phyloP scores from a whole-genome alignment of 2,329 filamentous ascomycete genomes.

The Uncinocarpus reesii region DNA sequence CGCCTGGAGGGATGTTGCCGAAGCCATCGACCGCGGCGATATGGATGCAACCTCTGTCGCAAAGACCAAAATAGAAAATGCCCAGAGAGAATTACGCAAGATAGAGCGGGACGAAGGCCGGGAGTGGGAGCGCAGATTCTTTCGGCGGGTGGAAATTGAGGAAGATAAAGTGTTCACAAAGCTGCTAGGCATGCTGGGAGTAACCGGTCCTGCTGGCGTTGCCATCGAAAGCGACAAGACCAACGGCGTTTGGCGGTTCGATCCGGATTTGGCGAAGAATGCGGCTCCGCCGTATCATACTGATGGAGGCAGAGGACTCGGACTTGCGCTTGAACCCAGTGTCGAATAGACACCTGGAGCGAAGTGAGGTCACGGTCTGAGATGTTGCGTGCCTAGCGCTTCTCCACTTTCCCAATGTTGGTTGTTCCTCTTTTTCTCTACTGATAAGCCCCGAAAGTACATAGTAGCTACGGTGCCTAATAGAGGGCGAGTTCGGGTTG shows the following conservation, averaged over 20 bases:
- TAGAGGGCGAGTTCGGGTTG: background rate
- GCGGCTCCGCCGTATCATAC: constrained; percentile 37
- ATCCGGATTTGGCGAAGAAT: constrained; percentile 43
- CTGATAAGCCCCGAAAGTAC: no score
- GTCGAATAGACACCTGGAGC: background rate
- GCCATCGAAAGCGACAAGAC: constrained; percentile 54
- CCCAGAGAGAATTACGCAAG: constrained; percentile 66
- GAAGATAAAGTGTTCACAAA: constrained; percentile 33
- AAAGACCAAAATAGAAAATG: constrained; percentile 83
- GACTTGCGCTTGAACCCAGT: constrained; percentile 20
- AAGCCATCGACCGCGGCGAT: constrained; percentile 68
- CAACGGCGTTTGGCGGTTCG: constrained; percentile 60
- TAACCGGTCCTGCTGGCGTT: constrained; percentile 19
- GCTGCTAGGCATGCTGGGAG: constrained; percentile 35
- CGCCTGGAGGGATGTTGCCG: constrained; percentile 78
- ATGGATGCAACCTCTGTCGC: constrained; percentile 69
- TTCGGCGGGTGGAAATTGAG: constrained; percentile 39
- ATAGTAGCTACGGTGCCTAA: no score
- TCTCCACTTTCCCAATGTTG: background rate
- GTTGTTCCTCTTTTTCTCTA: background rate
- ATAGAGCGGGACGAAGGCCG: constrained; percentile 64
- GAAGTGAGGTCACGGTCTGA: background rate
- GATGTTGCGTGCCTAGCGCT: background rate
- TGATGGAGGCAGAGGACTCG: constrained; percentile 33
- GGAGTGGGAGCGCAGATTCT: constrained; percentile 77